Evolutionary conservation across 305 asterid genomes (phyloP).

Genomic region (Petunia hybrid): DNA sequence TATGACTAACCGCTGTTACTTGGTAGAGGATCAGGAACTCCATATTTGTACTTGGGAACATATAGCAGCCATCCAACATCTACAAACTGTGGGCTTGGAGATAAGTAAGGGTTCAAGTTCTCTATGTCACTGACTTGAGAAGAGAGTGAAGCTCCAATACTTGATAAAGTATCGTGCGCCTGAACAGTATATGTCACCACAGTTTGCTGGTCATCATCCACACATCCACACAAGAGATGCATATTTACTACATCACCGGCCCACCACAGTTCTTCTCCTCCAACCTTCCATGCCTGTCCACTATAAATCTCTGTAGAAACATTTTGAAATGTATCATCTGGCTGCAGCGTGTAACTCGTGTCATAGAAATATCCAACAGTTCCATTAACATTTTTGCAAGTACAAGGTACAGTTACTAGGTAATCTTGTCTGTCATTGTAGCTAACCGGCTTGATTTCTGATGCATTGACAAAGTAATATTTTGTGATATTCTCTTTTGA

Average conservation of each 20-base stretch:
- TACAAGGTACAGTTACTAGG: constrained; percentile 61
- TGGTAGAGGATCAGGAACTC: constrained; percentile 38
- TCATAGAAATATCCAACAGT: constrained; percentile 64
- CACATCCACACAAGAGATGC: constrained; percentile 80
- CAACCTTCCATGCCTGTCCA: constrained; percentile 58
- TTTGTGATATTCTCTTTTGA: constrained; percentile 40
- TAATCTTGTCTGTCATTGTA: constrained; percentile 47
- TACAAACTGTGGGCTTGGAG: constrained; percentile 48
- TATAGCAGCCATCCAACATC: constrained; percentile 73
- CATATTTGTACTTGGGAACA: constrained; percentile 69
- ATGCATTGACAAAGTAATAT: constrained; percentile 51
- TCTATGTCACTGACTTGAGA: constrained; percentile 56
- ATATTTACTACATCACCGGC: constrained; percentile 44
- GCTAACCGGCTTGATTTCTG: constrained; percentile 46
- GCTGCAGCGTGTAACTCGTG: constrained; percentile 43
- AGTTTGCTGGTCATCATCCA: constrained; percentile 51
- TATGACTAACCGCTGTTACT: not conserved
- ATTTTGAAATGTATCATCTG: constrained; percentile 40
- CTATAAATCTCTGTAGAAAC: constrained; percentile 58
- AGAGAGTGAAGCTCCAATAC: constrained; percentile 54
- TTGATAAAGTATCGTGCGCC: constrained; percentile 59
- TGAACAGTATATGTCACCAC: constrained; percentile 85
- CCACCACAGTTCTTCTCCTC: constrained; percentile 42
- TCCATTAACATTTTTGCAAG: constrained; percentile 54
- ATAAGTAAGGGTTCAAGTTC: constrained; percentile 59